A percentile compares a stretch with the other conserved stretches of the same genome.
Evolutionary conservation across 1,139 yeast genomes (phyloP).

Genomic region (Pichia sp.): DNA sequence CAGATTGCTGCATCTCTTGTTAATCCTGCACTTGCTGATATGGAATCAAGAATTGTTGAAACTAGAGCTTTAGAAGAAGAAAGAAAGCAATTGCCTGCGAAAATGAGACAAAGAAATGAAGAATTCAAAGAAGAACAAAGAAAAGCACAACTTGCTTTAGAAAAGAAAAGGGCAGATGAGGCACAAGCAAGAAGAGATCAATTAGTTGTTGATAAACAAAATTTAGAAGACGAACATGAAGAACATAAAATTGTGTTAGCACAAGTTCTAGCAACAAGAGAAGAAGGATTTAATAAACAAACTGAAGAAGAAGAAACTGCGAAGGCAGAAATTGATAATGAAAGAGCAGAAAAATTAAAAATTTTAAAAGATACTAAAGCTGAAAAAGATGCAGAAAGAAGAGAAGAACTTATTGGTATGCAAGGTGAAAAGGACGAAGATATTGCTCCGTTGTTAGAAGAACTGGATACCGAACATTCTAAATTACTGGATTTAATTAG

Average conservation of each 20-base stretch:
- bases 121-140: constrained; percentile 47
- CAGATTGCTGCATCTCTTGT: constrained; percentile 79
- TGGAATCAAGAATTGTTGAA: constrained; percentile 57
- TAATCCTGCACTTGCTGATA: constrained; percentile 77
- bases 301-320: constrained; percentile 30
- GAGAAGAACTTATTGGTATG: constrained; percentile 30
- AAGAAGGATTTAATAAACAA: constrained; percentile 29
- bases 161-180: constrained; percentile 37
- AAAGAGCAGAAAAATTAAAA: constrained; percentile 32
- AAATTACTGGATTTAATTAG: constrained; percentile 24
- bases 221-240: constrained; percentile 26
- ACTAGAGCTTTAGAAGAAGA: constrained; percentile 13
- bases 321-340: constrained; percentile 27
- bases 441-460: constrained; percentile 28
- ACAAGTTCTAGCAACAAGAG: constrained; percentile 31
- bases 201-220: constrained; percentile 31
- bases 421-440: constrained; percentile 30
- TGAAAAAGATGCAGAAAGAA: constrained; percentile 31
- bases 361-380: constrained; percentile 28
- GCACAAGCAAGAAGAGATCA: constrained; percentile 36
- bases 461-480: constrained; percentile 25
- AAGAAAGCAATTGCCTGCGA: constrained; percentile 12
- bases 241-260: constrained; percentile 28
- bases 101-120: constrained; percentile 37
- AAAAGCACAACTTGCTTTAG: constrained; percentile 37